Evolutionary conservation across 2,329 filamentous ascomycete species (phyloP).

Genomic region (Falciphora oryzae): DNA sequence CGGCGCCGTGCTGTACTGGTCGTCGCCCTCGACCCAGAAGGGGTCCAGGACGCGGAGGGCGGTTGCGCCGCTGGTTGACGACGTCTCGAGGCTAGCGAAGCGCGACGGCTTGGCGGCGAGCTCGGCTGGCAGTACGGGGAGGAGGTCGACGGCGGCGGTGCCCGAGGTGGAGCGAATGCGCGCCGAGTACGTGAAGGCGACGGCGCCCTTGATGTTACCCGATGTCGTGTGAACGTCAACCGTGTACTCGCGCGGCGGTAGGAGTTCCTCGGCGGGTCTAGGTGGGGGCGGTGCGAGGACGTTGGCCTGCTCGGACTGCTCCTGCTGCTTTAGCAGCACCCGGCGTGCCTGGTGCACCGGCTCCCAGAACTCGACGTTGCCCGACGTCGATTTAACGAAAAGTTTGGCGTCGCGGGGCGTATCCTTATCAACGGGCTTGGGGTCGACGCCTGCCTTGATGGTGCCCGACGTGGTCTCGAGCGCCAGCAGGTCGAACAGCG

Average conservation of each 20-base stretch:
- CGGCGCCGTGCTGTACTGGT: slow-evolving; percentile 15
- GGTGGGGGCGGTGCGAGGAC: neutral
- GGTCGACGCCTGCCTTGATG: slow-evolving; percentile 33
- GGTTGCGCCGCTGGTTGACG: slow-evolving; percentile 38
- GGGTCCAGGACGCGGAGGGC: slow-evolving; percentile 36
- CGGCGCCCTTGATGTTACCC: slow-evolving; percentile 33
- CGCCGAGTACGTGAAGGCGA: slow-evolving; percentile 33
- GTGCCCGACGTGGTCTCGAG: slow-evolving; percentile 39
- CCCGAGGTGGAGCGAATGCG: slow-evolving; percentile 36
- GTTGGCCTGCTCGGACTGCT: neutral
- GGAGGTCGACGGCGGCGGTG: slow-evolving; percentile 31
- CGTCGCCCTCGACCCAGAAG: slow-evolving; percentile 30
- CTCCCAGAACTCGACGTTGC: slow-evolving; percentile 34
- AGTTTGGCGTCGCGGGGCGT: slow-evolving; percentile 34
- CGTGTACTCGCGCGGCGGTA: slow-evolving; percentile 42
- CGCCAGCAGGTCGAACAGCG: slow-evolving; percentile 42
- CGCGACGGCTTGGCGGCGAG: slow-evolving; percentile 10
- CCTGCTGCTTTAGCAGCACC: slow-evolving; percentile 2
- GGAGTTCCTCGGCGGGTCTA: slow-evolving; percentile 11
- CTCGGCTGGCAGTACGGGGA: slow-evolving; percentile 32
- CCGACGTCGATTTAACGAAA: slow-evolving; percentile 36
- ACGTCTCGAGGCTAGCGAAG: slow-evolving; percentile 31
- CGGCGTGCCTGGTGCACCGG: slow-evolving; percentile 27
- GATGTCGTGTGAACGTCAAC: slow-evolving; percentile 39
- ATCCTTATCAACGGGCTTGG: slow-evolving; percentile 31